Base-by-base conservation (phyloP, 1,284 basidiomycete species). In the Termitomyces sp. region DNA sequence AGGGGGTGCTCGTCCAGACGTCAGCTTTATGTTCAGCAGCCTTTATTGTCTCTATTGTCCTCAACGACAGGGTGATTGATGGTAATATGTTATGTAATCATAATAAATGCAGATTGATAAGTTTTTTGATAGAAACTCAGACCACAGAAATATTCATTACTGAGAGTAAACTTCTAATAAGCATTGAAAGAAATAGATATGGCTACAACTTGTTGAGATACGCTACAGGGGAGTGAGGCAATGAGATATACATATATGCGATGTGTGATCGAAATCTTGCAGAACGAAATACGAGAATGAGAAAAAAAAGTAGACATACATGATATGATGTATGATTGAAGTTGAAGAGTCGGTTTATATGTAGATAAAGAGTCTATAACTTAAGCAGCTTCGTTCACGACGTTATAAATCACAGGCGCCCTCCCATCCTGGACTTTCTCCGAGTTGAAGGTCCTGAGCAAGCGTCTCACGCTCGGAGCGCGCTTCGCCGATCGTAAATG, bases 321-420 rank as follows among this genome's bases (percentile, higher is more conserved):
- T 8, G 9, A 44, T 43, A 30, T 49, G 36, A 28, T 10, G 26
- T 36, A 13, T n/a, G 7, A 50, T 30, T 19, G 26, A 19, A 19
- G 5, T 30, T 19, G 26, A 19, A 28, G 9, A 26, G 9, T 36
- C 28, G 19, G 36, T n/a, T 50, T n/a, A 31, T 33, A 39, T n/a
- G 34, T n/a, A 36, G 17, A 40, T 8, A 3, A 43, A 39, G 10
- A 42, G 1, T 28, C 17, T 41, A 50, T 41, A 49, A 13, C 19
- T 56, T 57, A 71, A 13, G 62, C 62, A 28, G 64, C 67, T 55
- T 72, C 70, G 46, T 67, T 66, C 31, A 74, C 69, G 26, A 70
- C 66, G 5, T 69, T 72, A 54, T 68, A 69, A 19, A 75, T 69
- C 4, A 68, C 61, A 47, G 54, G 46, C 1, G 60, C 47, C 41